These are phyloP conservation scores for Mycena galopus DNA, from an alignment of 768 basidiomycete species.

Conservation along the genomic window DNA sequence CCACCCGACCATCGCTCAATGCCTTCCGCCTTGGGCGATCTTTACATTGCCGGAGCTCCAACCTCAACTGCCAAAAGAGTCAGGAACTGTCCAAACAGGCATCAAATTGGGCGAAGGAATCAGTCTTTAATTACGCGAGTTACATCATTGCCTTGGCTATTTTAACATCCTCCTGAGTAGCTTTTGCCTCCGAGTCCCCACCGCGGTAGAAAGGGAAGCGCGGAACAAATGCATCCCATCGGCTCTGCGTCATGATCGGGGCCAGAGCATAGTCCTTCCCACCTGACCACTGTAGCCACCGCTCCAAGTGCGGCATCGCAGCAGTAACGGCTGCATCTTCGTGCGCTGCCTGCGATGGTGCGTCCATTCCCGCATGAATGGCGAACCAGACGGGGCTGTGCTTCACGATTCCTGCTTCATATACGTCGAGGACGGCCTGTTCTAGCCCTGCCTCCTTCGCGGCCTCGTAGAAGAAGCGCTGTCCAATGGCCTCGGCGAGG, in stretches of 20 bases:
- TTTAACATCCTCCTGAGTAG: background rate
- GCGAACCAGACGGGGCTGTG: conserved; percentile 7
- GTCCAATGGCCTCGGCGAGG: background rate
- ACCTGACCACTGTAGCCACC: background rate
- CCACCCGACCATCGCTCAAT: too few species aligned
- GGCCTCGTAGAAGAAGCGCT: conserved; percentile 4
- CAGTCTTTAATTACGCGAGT: background rate
- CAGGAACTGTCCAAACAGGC: too few species aligned
- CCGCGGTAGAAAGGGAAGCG: background rate
- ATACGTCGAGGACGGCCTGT: background rate
- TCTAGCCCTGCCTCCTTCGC: background rate
- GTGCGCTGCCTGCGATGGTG: background rate
- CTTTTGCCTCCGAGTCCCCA: background rate
- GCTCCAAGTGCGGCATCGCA: background rate
- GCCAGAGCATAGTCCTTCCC: background rate
- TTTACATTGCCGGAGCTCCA: too few species aligned
- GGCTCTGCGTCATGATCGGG: background rate
- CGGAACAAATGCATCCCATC: background rate
- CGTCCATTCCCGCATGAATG: background rate
- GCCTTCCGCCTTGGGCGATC: too few species aligned
- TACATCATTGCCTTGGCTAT: background rate
- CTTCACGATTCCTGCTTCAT: conserved; percentile 7
- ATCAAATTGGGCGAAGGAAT: too few species aligned
- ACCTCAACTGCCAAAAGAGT: too few species aligned
- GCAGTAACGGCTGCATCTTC: conserved; percentile 2